Conservation (phyloP, 139 green algal genomes). For the Chlorella sp. region DNA sequence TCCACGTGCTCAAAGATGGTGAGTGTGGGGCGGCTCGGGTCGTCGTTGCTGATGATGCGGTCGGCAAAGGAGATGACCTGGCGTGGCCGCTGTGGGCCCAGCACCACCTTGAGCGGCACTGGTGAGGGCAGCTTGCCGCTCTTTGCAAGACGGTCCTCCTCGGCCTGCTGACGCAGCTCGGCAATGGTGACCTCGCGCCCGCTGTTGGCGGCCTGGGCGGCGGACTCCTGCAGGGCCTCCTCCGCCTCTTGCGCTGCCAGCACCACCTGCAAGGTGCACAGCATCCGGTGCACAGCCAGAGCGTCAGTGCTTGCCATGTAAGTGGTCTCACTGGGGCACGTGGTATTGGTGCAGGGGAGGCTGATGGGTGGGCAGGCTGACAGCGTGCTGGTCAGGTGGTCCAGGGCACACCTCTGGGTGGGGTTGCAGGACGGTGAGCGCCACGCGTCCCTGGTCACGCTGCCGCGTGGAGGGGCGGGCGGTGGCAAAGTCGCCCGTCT, state of each 20-base stretch:
- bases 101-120: slow-evolving; percentile 32
- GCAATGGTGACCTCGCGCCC: background rate
- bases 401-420: slow-evolving; percentile 15
- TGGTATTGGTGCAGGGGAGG: too few relatives aligned
- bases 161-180: background rate
- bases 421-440: slow-evolving; percentile 51
- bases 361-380: too few relatives aligned
- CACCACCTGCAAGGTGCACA: slow-evolving; percentile 15
- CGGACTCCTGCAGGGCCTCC: slow-evolving; percentile 7
- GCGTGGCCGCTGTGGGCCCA: slow-evolving; percentile 46
- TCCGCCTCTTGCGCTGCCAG: slow-evolving; percentile 8
- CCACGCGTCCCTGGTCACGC: slow-evolving; percentile 40
- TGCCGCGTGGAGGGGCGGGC: slow-evolving; percentile 37
- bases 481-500: slow-evolving; percentile 13
- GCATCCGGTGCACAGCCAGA: too few relatives aligned
- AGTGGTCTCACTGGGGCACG: too few relatives aligned
- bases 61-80: slow-evolving; percentile 64
- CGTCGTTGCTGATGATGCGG: slow-evolving; percentile 28
- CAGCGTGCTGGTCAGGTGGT: too few relatives aligned
- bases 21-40: slow-evolving; percentile 34
- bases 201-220: background rate
- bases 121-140: background rate
- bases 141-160: background rate
- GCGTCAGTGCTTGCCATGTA: too few relatives aligned
- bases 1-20: slow-evolving; percentile 65